Percentiles rank a stretch among this genome's conserved stretches.
Conservation (phyloP, 2,329 filamentous ascomycete genomes). For the Truncatella angustata region DNA sequence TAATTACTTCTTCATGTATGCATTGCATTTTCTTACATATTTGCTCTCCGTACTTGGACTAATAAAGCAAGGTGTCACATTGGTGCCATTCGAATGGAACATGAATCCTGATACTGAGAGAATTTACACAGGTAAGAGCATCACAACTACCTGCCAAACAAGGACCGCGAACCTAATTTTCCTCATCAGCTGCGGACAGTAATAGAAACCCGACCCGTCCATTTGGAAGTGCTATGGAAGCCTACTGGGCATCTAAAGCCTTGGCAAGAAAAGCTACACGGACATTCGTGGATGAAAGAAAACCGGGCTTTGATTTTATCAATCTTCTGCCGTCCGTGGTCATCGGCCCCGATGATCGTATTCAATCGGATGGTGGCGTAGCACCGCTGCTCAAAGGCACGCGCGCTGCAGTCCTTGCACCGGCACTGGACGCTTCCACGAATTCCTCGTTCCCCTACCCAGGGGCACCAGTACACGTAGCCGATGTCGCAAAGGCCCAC, state of each 20-base stretch:
- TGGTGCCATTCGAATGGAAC: neutral
- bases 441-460: neutral
- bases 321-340: neutral
- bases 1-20: neutral
- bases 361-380: neutral
- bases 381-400: neutral
- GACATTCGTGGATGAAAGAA: constrained; percentile 10
- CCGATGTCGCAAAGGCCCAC: neutral
- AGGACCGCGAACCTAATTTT: neutral
- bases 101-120: neutral
- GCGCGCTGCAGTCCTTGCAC: neutral
- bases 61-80: neutral
- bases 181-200: neutral
- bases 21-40: neutral
- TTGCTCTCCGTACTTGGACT: neutral
- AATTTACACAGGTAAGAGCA: neutral
- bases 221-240: neutral
- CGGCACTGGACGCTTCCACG: neutral
- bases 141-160: neutral
- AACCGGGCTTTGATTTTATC: constrained; percentile 11
- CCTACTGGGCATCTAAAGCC: constrained; percentile 10
- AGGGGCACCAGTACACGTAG: neutral
- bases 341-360: neutral
- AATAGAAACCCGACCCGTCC: neutral
- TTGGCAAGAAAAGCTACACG: constrained; percentile 7